Percentiles rank a stretch among this genome's conserved stretches.
Conservation (phyloP, 345 rosid genomes). For the Dimocarpus longan region DNA sequence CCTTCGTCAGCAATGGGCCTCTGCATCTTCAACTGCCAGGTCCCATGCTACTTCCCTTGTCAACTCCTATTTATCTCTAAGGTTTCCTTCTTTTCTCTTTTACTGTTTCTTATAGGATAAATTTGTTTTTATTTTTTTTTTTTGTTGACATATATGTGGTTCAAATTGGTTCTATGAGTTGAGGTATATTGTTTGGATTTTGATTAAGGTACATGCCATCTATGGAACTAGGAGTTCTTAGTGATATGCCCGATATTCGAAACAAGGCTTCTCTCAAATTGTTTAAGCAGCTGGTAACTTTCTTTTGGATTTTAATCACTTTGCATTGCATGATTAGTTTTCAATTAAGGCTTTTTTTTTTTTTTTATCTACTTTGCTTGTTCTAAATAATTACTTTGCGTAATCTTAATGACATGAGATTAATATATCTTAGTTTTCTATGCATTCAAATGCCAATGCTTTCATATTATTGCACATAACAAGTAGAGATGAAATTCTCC, state of each 20-base stretch:
- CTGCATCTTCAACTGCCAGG: slow-evolving; percentile 59
- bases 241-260: slow-evolving; percentile 65
- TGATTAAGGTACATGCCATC: slow-evolving; percentile 61
- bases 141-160: not conserved
- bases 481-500: not conserved
- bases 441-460: not conserved
- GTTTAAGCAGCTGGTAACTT: slow-evolving; percentile 63
- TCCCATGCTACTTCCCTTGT: slow-evolving; percentile 81
- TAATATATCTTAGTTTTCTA: not conserved
- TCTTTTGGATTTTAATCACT: not conserved
- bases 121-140: not conserved
- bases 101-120: no score
- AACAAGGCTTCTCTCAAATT: slow-evolving; percentile 72
- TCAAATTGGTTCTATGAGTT: not conserved
- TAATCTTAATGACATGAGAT: not conserved
- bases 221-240: slow-evolving; percentile 81
- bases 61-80: slow-evolving; percentile 68
- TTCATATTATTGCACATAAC: not conserved
- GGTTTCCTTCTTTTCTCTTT: slow-evolving; percentile 28
- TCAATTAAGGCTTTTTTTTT: not conserved
- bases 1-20: slow-evolving; percentile 58
- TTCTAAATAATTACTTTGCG: not conserved
- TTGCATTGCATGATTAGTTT: not conserved
- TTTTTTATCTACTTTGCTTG: not conserved
- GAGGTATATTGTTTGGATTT: not conserved